phyloP scores from a whole-genome alignment of 345 rosid genomes.

The Corchorus olitorius region DNA sequence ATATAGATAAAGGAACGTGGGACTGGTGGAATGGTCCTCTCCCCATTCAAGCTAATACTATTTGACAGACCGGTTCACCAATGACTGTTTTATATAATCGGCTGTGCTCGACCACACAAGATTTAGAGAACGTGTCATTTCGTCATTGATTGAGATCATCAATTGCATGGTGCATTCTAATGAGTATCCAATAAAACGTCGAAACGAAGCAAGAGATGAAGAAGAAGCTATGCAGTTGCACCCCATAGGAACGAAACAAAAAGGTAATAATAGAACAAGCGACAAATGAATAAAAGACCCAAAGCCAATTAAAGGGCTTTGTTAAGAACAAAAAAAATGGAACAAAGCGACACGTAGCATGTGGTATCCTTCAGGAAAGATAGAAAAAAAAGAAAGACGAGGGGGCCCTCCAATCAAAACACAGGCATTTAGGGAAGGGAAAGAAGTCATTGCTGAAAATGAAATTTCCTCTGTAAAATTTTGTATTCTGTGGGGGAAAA shows the following conservation, averaged over 20 bases:
- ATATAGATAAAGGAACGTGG: neutral
- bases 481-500: too few relatives aligned
- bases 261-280: neutral
- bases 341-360: slow-evolving; percentile 15
- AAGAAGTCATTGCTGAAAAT: too few relatives aligned
- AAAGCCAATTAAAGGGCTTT: neutral
- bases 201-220: neutral
- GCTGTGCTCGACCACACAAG: neutral
- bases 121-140: neutral
- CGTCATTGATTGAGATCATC: neutral
- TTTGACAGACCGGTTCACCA: too few relatives aligned
- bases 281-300: neutral
- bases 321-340: too few relatives aligned
- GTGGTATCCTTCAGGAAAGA: neutral
- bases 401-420: neutral
- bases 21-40: neutral
- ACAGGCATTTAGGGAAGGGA: too few relatives aligned
- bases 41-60: neutral
- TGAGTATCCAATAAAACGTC: neutral
- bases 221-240: neutral
- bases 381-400: neutral
- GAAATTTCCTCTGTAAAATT: too few relatives aligned
- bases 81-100: neutral
- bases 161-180: neutral
- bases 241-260: neutral